Conservation (phyloP, 805 yeast species). For the Yarrowia keelungensis region DNA sequence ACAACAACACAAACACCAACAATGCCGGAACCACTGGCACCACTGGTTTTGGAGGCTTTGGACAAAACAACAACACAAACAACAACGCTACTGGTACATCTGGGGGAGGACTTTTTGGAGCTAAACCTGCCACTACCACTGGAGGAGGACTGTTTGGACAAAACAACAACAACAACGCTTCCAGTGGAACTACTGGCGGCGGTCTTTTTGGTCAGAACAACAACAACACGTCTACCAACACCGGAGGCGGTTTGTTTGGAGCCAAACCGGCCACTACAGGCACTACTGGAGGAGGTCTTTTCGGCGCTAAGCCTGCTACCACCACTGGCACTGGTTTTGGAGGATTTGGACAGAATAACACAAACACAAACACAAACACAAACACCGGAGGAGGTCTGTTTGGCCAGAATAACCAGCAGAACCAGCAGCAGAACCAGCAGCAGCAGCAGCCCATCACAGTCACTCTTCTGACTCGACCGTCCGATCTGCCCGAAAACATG, state of each 20-base stretch:
- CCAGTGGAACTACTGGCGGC: slow-evolving; percentile 32
- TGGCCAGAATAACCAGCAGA: slow-evolving; percentile 39
- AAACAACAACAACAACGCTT: slow-evolving; percentile 41
- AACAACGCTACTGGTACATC: slow-evolving; percentile 37
- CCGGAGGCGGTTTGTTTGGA: slow-evolving; percentile 47
- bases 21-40: slow-evolving; percentile 27
- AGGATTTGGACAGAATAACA: slow-evolving; percentile 39
- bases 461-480: slow-evolving; percentile 64
- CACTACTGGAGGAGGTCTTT: slow-evolving; percentile 41
- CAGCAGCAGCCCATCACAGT: slow-evolving; percentile 49
- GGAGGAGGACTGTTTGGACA: slow-evolving; percentile 41
- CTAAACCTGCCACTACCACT: slow-evolving; percentile 17
- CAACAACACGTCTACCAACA: slow-evolving; percentile 5
- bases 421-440: slow-evolving; percentile 42
- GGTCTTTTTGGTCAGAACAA: slow-evolving; percentile 41
- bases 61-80: slow-evolving; percentile 22
- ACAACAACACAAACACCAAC: slow-evolving; percentile 5
- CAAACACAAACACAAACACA: slow-evolving; percentile 21
- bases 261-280: slow-evolving; percentile 41
- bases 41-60: slow-evolving; percentile 45
- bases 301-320: slow-evolving; percentile 43
- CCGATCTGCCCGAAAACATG: slow-evolving; percentile 61
- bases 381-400: slow-evolving; percentile 16
- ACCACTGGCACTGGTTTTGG: slow-evolving; percentile 23
- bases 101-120: slow-evolving; percentile 7